These are phyloP conservation scores for Metroxylon sagu DNA, from an alignment of 176 grass and related monocot genomes.

Conservation along the genomic window DNA sequence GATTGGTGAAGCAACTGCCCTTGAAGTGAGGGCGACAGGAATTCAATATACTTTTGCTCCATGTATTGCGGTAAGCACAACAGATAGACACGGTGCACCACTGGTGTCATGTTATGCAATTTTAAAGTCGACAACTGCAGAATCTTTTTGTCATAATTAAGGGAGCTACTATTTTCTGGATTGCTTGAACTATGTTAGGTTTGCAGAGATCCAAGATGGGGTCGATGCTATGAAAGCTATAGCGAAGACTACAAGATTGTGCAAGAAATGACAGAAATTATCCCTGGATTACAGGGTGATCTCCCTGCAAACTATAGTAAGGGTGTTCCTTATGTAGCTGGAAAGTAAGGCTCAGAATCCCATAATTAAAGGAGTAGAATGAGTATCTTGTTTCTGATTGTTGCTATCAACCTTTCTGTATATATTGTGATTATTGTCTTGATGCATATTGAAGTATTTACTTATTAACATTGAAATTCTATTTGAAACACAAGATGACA, in stretches of 20 bases:
- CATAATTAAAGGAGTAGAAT: not conserved
- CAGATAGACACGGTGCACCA: too few relatives aligned
- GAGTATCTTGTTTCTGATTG: too few relatives aligned
- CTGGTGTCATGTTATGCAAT: too few relatives aligned
- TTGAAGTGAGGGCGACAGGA: conserved; percentile 86
- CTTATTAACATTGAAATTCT: too few relatives aligned
- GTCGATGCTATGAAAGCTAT: conserved; percentile 90
- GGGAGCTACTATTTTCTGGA: too few relatives aligned
- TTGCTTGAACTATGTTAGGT: conserved; percentile 28
- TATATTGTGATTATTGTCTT: too few relatives aligned
- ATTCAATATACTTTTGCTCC: conserved; percentile 86
- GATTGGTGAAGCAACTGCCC: conserved; percentile 91
- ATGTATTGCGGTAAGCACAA: conserved; percentile 82
- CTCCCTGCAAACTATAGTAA: conserved; percentile 72
- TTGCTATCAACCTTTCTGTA: too few relatives aligned
- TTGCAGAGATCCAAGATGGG: conserved; percentile 99
- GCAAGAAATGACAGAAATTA: conserved; percentile 93
- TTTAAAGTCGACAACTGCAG: too few relatives aligned
- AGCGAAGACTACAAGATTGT: conserved; percentile 85
- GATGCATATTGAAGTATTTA: too few relatives aligned
- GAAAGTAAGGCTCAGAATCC: conserved; percentile 49
- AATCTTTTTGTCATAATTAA: too few relatives aligned
- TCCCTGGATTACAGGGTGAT: conserved; percentile 88
- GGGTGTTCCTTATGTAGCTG: conserved; percentile 82
- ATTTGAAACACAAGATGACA: too few relatives aligned